These are phyloP conservation scores for Musa schizocarpa DNA, from an alignment of 176 grass and related monocot species.

Conservation along the genomic window DNA sequence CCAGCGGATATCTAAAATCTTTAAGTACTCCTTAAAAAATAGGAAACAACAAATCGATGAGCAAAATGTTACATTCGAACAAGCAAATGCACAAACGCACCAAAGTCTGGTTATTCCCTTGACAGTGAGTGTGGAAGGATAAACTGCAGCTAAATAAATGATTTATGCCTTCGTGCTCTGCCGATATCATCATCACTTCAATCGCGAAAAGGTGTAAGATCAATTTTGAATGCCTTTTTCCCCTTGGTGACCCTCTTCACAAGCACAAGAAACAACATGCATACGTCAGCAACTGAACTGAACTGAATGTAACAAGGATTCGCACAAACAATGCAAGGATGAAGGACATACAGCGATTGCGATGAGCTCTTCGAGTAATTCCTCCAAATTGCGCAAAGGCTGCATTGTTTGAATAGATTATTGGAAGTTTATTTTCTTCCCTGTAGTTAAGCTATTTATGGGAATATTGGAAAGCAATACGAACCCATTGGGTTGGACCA, in stretches of 20 bases:
- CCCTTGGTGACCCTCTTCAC: slow-evolving; percentile 65
- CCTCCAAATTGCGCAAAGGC: slow-evolving; percentile 82
- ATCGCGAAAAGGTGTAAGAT: slow-evolving; percentile 53
- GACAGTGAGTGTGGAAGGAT: too few relatives aligned
- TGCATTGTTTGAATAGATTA: slow-evolving; percentile 11
- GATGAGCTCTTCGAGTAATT: slow-evolving; percentile 75
- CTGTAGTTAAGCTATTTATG: slow-evolving; percentile 5
- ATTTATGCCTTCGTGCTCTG: not conserved
- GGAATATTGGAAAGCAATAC: slow-evolving; percentile 15
- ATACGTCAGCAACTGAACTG: not conserved
- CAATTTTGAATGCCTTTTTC: slow-evolving; percentile 63
- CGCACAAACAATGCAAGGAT: not conserved
- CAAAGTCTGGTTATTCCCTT: too few relatives aligned
- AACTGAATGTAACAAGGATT: slow-evolving; percentile 1
- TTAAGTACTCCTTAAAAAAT: too few relatives aligned
- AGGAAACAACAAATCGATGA: too few relatives aligned
- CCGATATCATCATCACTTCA: slow-evolving; percentile 6
- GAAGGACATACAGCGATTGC: slow-evolving; percentile 65
- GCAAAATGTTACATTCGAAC: too few relatives aligned
- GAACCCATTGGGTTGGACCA: slow-evolving; percentile 95
- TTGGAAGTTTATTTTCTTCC: slow-evolving; percentile 1
- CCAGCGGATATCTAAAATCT: too few relatives aligned
- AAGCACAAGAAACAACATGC: not conserved
- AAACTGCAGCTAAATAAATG: too few relatives aligned
- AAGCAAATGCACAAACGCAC: too few relatives aligned